Conservation (phyloP, 1,284 basidiomycete genomes). For the Cutaneotrichosporon daszewskae region DNA sequence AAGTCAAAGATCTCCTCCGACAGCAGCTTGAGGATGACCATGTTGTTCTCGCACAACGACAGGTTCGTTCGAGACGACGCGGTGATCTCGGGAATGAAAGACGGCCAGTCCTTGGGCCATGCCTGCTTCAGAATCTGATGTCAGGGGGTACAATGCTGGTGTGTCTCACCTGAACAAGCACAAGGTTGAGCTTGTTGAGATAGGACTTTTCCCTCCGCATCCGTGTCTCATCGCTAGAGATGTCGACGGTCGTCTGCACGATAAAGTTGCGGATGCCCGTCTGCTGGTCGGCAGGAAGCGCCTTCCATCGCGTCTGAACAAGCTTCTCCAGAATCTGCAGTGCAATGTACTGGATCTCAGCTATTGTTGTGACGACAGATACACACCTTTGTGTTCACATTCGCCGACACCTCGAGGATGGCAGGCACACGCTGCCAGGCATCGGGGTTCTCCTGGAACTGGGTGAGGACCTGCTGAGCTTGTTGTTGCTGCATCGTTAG, state of each 20-base stretch:
- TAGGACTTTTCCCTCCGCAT: slow-evolving; percentile 93
- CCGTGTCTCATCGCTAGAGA: slow-evolving; percentile 78
- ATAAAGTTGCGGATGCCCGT: slow-evolving; percentile 97
- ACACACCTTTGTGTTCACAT: slow-evolving; percentile 83
- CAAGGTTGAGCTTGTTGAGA: slow-evolving; percentile 94
- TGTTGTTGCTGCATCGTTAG: slow-evolving; percentile 66
- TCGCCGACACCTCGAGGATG: slow-evolving; percentile 78
- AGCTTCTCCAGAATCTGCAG: slow-evolving; percentile 92
- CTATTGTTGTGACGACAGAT: not conserved
- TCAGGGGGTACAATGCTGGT: not conserved
- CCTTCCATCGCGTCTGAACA: slow-evolving; percentile 92
- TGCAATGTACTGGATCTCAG: slow-evolving; percentile 69
- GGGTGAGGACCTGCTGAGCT: slow-evolving; percentile 83
- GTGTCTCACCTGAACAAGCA: slow-evolving; percentile 75
- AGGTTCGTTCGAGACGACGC: slow-evolving; percentile 95
- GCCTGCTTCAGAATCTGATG: slow-evolving; percentile 94
- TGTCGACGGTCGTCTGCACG: slow-evolving; percentile 86
- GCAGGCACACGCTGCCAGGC: slow-evolving; percentile 96
- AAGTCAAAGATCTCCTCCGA: slow-evolving; percentile 99
- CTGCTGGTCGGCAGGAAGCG: slow-evolving; percentile 86
- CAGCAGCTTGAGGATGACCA: slow-evolving; percentile 95
- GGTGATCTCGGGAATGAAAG: slow-evolving; percentile 95
- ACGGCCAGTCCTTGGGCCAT: slow-evolving; percentile 99
- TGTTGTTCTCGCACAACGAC: slow-evolving; percentile 98
- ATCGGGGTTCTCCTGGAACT: slow-evolving; percentile 96